Conservation (phyloP, 2,329 filamentous ascomycete species). For the Arachnomyces sp. region DNA sequence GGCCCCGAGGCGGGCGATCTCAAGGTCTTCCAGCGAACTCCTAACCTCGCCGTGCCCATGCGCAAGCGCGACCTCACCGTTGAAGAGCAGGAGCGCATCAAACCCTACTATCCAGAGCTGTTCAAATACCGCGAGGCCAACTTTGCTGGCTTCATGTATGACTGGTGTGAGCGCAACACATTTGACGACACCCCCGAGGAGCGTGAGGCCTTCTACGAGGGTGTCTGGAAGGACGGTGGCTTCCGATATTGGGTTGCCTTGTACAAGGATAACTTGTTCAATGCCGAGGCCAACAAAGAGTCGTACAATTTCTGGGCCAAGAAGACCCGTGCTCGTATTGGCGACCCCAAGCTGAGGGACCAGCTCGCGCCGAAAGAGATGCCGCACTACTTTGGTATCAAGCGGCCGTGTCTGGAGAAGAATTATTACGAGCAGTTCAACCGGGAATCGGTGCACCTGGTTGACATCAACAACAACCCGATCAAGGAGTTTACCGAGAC, state of each 20-base stretch:
- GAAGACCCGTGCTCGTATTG: constrained; percentile 45
- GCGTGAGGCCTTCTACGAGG: constrained; percentile 43
- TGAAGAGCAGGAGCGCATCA: constrained; percentile 42
- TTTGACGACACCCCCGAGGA: constrained; percentile 46
- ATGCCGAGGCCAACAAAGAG: constrained; percentile 43
- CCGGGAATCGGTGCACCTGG: constrained; percentile 39
- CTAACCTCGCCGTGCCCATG: constrained; percentile 60
- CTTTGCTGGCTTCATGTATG: constrained; percentile 53
- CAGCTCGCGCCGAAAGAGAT: constrained; percentile 47
- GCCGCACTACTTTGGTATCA: constrained; percentile 50
- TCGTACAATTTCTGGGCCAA: constrained; percentile 51
- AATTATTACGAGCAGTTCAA: constrained; percentile 47
- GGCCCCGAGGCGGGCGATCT: constrained; percentile 47
- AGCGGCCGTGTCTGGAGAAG: constrained; percentile 44
- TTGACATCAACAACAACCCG: constrained; percentile 37
- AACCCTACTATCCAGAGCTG: constrained; percentile 39
- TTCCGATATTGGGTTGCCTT: constrained; percentile 46
- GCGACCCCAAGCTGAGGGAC: constrained; percentile 44
- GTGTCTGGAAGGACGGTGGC: constrained; percentile 45
- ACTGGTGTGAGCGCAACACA: constrained; percentile 45
- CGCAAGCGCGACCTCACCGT: constrained; percentile 40
- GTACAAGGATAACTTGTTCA: constrained; percentile 46
- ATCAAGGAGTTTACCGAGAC: constrained; percentile 33
- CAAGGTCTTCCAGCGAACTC: constrained; percentile 54
- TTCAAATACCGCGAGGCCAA: constrained; percentile 45